phyloP scores from a whole-genome alignment of 2,329 filamentous ascomycete genomes.

The Aspergillus sp. region DNA sequence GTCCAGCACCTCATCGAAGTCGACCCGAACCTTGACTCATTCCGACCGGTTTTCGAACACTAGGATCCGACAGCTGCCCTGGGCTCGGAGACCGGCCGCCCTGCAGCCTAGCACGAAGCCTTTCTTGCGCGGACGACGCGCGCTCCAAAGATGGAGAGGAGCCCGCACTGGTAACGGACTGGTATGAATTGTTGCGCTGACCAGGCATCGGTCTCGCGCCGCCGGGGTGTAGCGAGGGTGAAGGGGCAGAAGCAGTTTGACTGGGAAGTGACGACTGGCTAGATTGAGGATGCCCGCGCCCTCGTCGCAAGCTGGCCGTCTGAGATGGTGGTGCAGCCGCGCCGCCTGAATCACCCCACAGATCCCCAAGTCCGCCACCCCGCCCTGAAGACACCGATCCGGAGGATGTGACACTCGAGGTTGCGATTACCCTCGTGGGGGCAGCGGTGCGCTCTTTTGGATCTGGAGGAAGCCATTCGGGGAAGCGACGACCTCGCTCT shows the following conservation, averaged over 20 bases:
- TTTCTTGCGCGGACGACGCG: constrained; percentile 66
- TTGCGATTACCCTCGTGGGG: constrained; percentile 48
- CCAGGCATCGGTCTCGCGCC: constrained; percentile 65
- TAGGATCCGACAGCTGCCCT: constrained; percentile 30
- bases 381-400: constrained; percentile 29
- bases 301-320: constrained; percentile 41
- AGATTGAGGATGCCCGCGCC: constrained; percentile 24
- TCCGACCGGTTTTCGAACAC: constrained; percentile 35
- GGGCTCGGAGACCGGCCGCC: constrained; percentile 44
- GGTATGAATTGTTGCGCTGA: constrained; percentile 73
- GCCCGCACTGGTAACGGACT: constrained; percentile 42
- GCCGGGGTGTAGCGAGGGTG: constrained; percentile 22
- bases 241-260: constrained; percentile 20
- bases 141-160: constrained; percentile 23
- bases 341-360: constrained; percentile 53
- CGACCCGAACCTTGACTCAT: constrained; percentile 16
- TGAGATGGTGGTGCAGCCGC: constrained; percentile 31
- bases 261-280: constrained; percentile 25
- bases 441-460: constrained; percentile 68
- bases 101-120: constrained; percentile 78
- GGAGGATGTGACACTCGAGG: constrained; percentile 36
- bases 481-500: constrained; percentile 79
- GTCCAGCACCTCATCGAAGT: constrained; percentile 11
- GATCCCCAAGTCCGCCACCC: constrained; percentile 54
- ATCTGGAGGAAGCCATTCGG: constrained; percentile 84